A percentile compares a stretch with the other conserved stretches of the same genome.
phyloP scores from a whole-genome alignment of 495 filamentous ascomycete species.

The Podospora conica region DNA sequence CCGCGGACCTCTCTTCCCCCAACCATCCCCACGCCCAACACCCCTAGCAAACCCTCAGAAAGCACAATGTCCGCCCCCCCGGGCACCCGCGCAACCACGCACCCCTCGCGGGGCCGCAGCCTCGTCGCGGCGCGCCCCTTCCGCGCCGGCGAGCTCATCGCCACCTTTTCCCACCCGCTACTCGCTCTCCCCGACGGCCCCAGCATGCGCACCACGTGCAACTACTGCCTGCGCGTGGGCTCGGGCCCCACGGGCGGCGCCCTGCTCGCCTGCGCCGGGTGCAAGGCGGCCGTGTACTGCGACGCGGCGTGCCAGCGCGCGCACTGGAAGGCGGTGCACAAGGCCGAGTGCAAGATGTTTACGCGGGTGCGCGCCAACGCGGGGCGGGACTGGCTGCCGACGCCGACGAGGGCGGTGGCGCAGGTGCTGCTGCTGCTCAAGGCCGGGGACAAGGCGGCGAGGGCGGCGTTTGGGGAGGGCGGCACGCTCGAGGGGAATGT shows the following conservation, averaged over 20 bases:
- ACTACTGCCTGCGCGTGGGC: constrained; percentile 31
- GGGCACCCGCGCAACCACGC: constrained; percentile 2
- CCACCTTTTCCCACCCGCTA: constrained; percentile 33
- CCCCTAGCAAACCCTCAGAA: neutral
- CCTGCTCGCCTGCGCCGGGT: constrained; percentile 45
- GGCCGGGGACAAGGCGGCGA: constrained; percentile 6
- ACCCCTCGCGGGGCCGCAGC: constrained; percentile 26
- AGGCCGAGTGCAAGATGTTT: constrained; percentile 46
- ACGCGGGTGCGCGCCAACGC: constrained; percentile 19
- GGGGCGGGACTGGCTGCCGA: constrained; percentile 36
- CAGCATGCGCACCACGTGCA: constrained; percentile 33
- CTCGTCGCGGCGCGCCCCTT: constrained; percentile 31
- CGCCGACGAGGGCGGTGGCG: constrained; percentile 39
- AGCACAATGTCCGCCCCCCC: constrained; percentile 14
- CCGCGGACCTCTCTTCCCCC: neutral
- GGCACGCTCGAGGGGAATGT: constrained; percentile 34
- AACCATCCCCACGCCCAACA: neutral
- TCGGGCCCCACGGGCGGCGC: constrained; percentile 11
- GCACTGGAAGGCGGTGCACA: constrained; percentile 50
- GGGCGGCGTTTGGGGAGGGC: constrained; percentile 23
- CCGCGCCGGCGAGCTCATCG: constrained; percentile 36
- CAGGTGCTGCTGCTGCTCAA: constrained; percentile 36
- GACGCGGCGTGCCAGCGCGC: constrained; percentile 45
- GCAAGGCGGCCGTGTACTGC: constrained; percentile 49
- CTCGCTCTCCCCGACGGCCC: constrained; percentile 39